A percentile compares a stretch with the other conserved stretches of the same genome.
phyloP scores from a whole-genome alignment of 345 rosid species.

The Populus ilicifolia region DNA sequence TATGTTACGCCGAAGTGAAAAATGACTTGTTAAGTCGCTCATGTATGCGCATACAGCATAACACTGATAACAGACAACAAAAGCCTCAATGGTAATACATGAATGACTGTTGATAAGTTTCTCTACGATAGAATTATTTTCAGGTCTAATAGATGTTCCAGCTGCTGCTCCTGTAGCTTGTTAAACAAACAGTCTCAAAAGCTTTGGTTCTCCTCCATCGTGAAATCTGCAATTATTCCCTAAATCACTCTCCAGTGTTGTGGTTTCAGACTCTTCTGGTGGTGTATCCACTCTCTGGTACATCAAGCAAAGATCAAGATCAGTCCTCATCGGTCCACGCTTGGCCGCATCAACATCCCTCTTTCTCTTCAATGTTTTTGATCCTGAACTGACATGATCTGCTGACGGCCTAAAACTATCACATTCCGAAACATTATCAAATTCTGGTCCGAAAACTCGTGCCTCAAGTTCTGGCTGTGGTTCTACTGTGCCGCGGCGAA shows the following conservation, averaged over 20 bases:
- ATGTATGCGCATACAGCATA: too few species aligned
- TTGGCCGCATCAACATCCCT: background rate
- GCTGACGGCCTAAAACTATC: background rate
- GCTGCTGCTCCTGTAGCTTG: background rate
- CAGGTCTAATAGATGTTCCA: background rate
- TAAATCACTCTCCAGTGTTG: constrained; percentile 21
- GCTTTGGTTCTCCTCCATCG: constrained; percentile 23
- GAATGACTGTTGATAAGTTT: background rate
- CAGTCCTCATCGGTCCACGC: background rate
- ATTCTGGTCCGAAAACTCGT: constrained; percentile 1
- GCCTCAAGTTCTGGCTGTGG: constrained; percentile 36
- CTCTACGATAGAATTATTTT: background rate
- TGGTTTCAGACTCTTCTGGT: constrained; percentile 52
- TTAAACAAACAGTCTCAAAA: constrained; percentile 37
- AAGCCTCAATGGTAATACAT: background rate
- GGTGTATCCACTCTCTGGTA: constrained; percentile 29
- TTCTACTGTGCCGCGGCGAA: constrained; percentile 48
- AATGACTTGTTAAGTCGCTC: background rate
- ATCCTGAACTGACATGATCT: background rate
- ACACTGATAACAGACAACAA: background rate
- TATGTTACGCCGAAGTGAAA: background rate
- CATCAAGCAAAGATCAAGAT: constrained; percentile 26
- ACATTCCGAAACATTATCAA: constrained; percentile 15
- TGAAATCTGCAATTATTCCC: background rate
- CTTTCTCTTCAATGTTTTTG: constrained; percentile 21